Percentiles rank a stretch among this genome's conserved stretches.
These are phyloP conservation scores for Phaeosphaeriaceae sp. DNA, from an alignment of 2,329 filamentous ascomycete genomes.

Conservation along the genomic window DNA sequence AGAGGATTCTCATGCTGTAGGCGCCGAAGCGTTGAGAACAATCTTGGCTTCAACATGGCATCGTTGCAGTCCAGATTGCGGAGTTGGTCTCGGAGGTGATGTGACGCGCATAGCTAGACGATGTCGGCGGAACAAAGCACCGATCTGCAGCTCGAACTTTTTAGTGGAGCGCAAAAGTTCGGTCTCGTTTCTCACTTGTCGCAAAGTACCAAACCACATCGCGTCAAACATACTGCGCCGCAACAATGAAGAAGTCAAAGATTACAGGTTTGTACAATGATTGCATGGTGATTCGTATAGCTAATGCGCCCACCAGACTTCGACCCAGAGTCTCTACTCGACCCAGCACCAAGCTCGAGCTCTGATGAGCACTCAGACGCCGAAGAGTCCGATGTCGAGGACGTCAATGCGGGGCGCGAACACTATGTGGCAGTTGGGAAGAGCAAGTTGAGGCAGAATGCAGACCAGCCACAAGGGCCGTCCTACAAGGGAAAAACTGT, in stretches of 20 bases:
- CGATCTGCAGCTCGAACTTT: slow-evolving; percentile 34
- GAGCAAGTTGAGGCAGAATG: slow-evolving; percentile 80
- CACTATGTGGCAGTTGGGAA: slow-evolving; percentile 87
- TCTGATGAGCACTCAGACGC: slow-evolving; percentile 64
- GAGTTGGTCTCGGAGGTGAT: slow-evolving; percentile 32
- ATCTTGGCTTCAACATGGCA: slow-evolving; percentile 51
- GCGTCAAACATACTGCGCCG: slow-evolving; percentile 1
- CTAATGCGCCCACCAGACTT: slow-evolving; percentile 64
- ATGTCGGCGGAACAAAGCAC: slow-evolving; percentile 20
- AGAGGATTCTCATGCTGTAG: slow-evolving; percentile 86
- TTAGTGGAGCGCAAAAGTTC: slow-evolving; percentile 34
- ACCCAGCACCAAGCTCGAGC: slow-evolving; percentile 63
- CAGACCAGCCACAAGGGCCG: slow-evolving; percentile 73
- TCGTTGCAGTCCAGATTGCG: slow-evolving; percentile 21
- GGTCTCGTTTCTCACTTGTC: slow-evolving; percentile 17
- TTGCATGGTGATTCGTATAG: not conserved
- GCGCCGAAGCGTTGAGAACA: slow-evolving; percentile 61
- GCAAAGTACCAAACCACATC: slow-evolving; percentile 4
- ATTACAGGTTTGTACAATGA: slow-evolving; percentile 25
- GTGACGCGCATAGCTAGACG: slow-evolving; percentile 26
- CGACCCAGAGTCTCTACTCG: slow-evolving; percentile 74
- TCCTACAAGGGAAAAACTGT: slow-evolving; percentile 81
- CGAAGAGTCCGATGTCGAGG: slow-evolving; percentile 46
- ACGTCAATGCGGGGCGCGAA: slow-evolving; percentile 72
- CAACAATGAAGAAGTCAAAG: slow-evolving; percentile 41